Evolutionary conservation across 768 basidiomycete genomes (phyloP), one percentile per base, ranked within the genome.

Genomic region (Plicaturopsis crispa): DNA sequence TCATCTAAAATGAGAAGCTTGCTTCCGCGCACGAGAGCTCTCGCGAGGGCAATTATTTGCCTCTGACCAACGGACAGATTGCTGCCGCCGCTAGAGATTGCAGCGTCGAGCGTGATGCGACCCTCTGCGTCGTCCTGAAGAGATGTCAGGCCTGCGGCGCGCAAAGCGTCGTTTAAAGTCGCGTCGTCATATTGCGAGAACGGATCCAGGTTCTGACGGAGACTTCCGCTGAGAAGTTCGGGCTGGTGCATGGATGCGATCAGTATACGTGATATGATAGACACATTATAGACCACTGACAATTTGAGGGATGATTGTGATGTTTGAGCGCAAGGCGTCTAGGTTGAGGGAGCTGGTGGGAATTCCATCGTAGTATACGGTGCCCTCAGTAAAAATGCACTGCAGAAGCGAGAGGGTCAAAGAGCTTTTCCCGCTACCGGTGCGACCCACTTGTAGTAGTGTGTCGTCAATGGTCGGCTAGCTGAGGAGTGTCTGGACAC

Each of bases 131-230:
- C 56, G 2, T 50, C 44, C 35, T 64, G 63, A 5, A 66, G 43
- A 3, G 61, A 52, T 44, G 62, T 68, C 4, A 73, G 54, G 3
- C 75, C 74, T 0, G 73, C 65, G 0, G 71, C 59, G 13, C 65
- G 62, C 16, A 76, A 52, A 0, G 72, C 72, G 22, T 63, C 63
- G 38, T 75, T 70, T 12, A 78, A 59, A 4, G 53, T 59, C 0
- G 68, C 60, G 40, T 81, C 79, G 31, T 77, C 72, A 42, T 73
- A 61, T 41, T 73, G 62, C 5, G 50, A 60, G 46, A 78, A 80
- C 0, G 77, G 79, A 49, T 80, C 79, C n/a, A 80, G 55, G 46
- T 79, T 80, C 38, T 66, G 56, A 14, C 78, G 67, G 14, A 80
- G 56, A 3, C 69, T 70, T 3, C 79, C 79, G 24, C 69, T 70